Conservation (phyloP, 176 grass and related monocot genomes). For the Carex parvula region DNA sequence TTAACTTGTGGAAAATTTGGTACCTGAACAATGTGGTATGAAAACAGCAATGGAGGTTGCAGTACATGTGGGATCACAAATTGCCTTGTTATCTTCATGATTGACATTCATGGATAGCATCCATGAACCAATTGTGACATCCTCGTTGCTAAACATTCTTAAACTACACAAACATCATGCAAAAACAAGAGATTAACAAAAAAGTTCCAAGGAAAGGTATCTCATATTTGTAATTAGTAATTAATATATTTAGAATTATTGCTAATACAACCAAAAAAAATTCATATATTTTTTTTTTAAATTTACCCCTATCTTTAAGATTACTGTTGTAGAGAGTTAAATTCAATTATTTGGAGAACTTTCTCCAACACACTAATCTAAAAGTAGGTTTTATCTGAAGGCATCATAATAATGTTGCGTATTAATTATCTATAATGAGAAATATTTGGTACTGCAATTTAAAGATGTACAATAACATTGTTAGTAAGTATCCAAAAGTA, state of each 20-base stretch:
- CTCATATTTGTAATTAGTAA: neutral
- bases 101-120: conserved; percentile 53
- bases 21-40: conserved; percentile 42
- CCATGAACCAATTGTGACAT: conserved; percentile 55
- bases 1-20: neutral
- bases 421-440: neutral
- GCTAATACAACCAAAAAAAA: neutral
- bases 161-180: conserved; percentile 43
- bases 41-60: conserved; percentile 43
- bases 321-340: neutral
- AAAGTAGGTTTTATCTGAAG: neutral
- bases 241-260: neutral
- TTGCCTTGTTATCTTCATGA: conserved; percentile 42
- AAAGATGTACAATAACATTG: neutral
- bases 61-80: conserved; percentile 39
- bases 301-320: neutral
- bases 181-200: conserved; percentile 18
- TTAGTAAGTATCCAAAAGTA: conserved; percentile 27
- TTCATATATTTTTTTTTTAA: neutral
- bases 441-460: neutral
- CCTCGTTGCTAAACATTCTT: conserved; percentile 90
- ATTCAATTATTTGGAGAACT: neutral
- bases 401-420: neutral
- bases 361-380: neutral
- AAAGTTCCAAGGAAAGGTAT: neutral